These are phyloP conservation scores for Coemansia sp. DNA, from an alignment of 192 early-diverging fungal genomes.

Conservation along the genomic window DNA sequence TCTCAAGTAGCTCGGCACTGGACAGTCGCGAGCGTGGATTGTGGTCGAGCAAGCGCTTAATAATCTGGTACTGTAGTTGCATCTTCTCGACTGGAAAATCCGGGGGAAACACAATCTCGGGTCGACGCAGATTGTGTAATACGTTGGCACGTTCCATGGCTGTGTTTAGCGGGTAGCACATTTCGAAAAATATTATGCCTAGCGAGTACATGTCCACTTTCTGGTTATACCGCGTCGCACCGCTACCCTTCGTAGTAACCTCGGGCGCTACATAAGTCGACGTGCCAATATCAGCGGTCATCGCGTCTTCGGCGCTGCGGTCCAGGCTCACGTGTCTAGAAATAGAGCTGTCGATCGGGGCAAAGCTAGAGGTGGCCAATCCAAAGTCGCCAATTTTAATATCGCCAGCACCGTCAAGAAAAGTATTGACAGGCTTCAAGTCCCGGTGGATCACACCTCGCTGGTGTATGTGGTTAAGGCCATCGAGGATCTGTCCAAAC, in stretches of 20 bases:
- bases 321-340: constrained; percentile 35
- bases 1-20: constrained; percentile 80
- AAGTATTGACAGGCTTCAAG: constrained; percentile 75
- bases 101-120: constrained; percentile 44
- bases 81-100: constrained; percentile 70
- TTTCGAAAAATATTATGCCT: constrained; percentile 93
- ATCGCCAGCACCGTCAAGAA: constrained; percentile 58
- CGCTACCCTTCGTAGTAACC: constrained; percentile 48
- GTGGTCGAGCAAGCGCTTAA: constrained; percentile 73
- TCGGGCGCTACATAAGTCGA: constrained; percentile 85
- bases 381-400: constrained; percentile 97
- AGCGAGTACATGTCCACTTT: constrained; percentile 91
- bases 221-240: constrained; percentile 63
- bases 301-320: constrained; percentile 59
- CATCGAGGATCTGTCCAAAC: constrained; percentile 91
- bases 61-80: constrained; percentile 72
- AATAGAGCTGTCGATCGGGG: constrained; percentile 32
- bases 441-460: constrained; percentile 82
- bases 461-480: constrained; percentile 85
- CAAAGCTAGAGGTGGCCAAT: constrained; percentile 69
- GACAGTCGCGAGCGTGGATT: constrained; percentile 77
- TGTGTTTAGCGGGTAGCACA: constrained; percentile 84
- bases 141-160: constrained; percentile 84
- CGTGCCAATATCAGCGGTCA: constrained; percentile 87
- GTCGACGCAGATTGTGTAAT: constrained; percentile 65